Conservation (phyloP, 345 rosid genomes). For the Mangifera indica region DNA sequence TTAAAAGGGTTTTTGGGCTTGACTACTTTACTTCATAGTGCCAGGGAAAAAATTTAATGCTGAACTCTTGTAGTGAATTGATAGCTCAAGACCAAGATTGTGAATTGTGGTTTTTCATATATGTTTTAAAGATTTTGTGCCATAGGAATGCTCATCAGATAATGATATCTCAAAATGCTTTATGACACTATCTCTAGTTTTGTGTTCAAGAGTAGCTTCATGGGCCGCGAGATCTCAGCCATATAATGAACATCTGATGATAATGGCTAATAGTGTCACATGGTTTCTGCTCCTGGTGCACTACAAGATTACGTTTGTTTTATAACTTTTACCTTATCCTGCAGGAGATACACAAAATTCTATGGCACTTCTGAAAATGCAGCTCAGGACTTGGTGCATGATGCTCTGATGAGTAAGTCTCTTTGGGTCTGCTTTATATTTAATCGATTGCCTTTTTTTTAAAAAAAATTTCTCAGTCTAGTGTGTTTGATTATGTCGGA, state of each 20-base stretch:
- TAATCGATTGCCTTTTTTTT: not conserved
- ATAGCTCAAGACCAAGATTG: conserved; percentile 7
- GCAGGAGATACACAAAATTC: conserved; percentile 94
- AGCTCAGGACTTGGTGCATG: conserved; percentile 80
- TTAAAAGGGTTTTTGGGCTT: not conserved
- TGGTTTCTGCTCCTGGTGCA: not conserved
- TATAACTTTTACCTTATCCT: conserved; percentile 9
- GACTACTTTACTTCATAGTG: conserved; percentile 1
- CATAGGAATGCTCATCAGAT: not conserved
- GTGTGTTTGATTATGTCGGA: not conserved
- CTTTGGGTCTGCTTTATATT: conserved; percentile 11
- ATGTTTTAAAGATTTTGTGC: not conserved
- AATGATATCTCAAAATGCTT: not conserved
- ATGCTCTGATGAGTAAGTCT: conserved; percentile 79
- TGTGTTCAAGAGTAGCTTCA: not conserved
- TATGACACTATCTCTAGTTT: not conserved
- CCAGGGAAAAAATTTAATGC: not conserved
- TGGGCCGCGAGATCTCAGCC: not conserved
- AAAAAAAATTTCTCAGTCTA: not conserved
- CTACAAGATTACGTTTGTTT: not conserved
- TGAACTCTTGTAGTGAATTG: not conserved
- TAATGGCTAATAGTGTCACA: not conserved
- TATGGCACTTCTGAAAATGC: conserved; percentile 90
- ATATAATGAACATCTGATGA: not conserved
- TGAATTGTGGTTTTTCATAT: not conserved